A percentile compares a stretch with the other conserved stretches of the same genome.
Conservation (phyloP, 164 flowering plant genomes). For the Piper betle region DNA sequence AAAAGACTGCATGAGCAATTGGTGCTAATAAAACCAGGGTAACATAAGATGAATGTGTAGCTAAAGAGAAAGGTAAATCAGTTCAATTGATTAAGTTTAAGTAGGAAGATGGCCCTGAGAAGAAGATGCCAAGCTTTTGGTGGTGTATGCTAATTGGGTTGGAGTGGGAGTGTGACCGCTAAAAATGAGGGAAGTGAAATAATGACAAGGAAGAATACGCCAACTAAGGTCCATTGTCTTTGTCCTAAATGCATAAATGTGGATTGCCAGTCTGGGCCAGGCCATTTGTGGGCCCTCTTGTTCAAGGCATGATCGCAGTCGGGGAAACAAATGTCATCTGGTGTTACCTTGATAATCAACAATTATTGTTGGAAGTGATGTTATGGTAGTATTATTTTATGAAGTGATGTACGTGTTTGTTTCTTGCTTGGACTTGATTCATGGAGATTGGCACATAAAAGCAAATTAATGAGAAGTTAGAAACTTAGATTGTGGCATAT, state of each 20-base stretch:
- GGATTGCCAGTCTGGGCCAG: not conserved
- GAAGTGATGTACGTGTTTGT: too few species aligned
- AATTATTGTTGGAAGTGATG: too few species aligned
- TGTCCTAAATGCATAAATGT: not conserved
- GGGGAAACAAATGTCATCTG: too few species aligned
- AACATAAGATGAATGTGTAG: not conserved
- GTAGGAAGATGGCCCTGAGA: not conserved
- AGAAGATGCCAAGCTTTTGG: not conserved
- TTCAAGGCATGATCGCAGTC: too few species aligned
- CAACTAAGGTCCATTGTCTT: not conserved
- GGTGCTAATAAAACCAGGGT: not conserved
- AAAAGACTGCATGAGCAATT: not conserved
- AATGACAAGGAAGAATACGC: not conserved
- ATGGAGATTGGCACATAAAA: too few species aligned
- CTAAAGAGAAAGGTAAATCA: not conserved
- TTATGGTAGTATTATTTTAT: too few species aligned
- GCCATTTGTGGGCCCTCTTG: not conserved
- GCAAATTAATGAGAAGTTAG: too few species aligned
- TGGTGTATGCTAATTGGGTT: too few species aligned
- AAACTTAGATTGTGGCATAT: too few species aligned
- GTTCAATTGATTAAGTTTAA: not conserved
- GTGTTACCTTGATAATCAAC: too few species aligned
- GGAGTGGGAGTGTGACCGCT: not conserved
- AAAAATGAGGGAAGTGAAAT: not conserved
- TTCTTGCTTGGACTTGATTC: too few species aligned